Conservation (phyloP, 2,329 filamentous ascomycete genomes). For the Aureobasidium sp. region DNA sequence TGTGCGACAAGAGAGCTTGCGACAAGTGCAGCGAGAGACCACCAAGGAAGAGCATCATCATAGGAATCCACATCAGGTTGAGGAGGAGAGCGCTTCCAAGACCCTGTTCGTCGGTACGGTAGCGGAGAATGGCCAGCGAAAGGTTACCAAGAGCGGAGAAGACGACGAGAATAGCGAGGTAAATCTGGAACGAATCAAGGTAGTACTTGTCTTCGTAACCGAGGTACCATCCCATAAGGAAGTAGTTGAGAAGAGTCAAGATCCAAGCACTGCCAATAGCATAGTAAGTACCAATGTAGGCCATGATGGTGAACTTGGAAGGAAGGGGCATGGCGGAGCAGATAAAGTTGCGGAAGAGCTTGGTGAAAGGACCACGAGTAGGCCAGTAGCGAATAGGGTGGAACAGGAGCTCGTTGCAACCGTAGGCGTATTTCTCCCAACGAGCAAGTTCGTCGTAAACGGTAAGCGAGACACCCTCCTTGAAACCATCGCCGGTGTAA, state of each 20-base stretch:
- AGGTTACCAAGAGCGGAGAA: slow-evolving; percentile 71
- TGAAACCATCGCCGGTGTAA: slow-evolving; percentile 70
- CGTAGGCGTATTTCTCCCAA: slow-evolving; percentile 84
- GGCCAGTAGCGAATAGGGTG: slow-evolving; percentile 69
- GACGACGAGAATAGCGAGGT: slow-evolving; percentile 72
- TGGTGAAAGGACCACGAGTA: slow-evolving; percentile 68
- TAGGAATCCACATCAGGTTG: slow-evolving; percentile 60
- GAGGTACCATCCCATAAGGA: slow-evolving; percentile 69
- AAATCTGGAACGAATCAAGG: slow-evolving; percentile 70
- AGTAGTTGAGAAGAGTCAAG: slow-evolving; percentile 67
- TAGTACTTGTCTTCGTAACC: slow-evolving; percentile 75
- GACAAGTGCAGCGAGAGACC: slow-evolving; percentile 35
- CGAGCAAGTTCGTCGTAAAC: slow-evolving; percentile 78
- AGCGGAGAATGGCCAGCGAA: slow-evolving; percentile 64
- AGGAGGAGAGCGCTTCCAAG: slow-evolving; percentile 48
- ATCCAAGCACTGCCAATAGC: slow-evolving; percentile 71
- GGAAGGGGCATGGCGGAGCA: slow-evolving; percentile 66
- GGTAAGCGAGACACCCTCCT: slow-evolving; percentile 76
- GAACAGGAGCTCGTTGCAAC: slow-evolving; percentile 76
- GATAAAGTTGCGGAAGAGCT: slow-evolving; percentile 68
- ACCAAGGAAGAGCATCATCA: slow-evolving; percentile 35
- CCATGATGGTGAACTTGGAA: slow-evolving; percentile 68
- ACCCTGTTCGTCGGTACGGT: slow-evolving; percentile 58
- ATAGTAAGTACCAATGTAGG: slow-evolving; percentile 75
- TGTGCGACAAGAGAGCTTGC: slow-evolving; percentile 34